phyloP scores from a whole-genome alignment of 1,284 basidiomycete species.

The Austroboletus niveus region DNA sequence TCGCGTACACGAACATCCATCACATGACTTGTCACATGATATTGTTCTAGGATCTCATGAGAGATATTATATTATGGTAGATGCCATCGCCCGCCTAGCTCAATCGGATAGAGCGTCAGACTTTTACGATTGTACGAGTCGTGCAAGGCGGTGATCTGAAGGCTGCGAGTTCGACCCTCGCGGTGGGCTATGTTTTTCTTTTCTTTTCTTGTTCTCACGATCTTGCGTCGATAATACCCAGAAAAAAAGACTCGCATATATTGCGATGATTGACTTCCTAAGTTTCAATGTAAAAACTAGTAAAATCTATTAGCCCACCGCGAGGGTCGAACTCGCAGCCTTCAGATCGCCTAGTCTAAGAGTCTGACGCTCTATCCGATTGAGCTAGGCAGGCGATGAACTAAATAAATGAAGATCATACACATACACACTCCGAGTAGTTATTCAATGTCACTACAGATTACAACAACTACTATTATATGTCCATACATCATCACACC shows the following conservation, averaged over 20 bases:
- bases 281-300: too few species aligned
- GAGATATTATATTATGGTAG: too few species aligned
- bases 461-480: too few species aligned
- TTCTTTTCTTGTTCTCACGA: too few species aligned
- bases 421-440: background rate
- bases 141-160: conserved; percentile 54
- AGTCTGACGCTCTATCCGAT: conserved; percentile 88
- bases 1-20: conserved; percentile 11
- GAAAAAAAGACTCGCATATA: too few species aligned
- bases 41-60: too few species aligned
- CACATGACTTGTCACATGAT: conserved; percentile 13
- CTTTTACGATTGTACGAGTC: conserved; percentile 39
- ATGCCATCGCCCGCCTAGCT: conserved; percentile 66
- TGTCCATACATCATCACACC: conserved; percentile 15
- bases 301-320: conserved; percentile 64
- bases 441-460: too few species aligned
- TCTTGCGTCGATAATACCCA: too few species aligned
- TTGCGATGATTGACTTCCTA: too few species aligned
- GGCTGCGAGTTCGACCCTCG: conserved; percentile 91
- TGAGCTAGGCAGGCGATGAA: conserved; percentile 73
- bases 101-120: conserved; percentile 88
- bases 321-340: conserved; percentile 91
- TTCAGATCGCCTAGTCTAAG: conserved; percentile 60
- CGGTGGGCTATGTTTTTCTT: conserved; percentile 60
- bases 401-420: background rate